These are phyloP conservation scores for Trichoderma semiorbis DNA, from an alignment of 2,329 filamentous ascomycete species.

Conservation along the genomic window DNA sequence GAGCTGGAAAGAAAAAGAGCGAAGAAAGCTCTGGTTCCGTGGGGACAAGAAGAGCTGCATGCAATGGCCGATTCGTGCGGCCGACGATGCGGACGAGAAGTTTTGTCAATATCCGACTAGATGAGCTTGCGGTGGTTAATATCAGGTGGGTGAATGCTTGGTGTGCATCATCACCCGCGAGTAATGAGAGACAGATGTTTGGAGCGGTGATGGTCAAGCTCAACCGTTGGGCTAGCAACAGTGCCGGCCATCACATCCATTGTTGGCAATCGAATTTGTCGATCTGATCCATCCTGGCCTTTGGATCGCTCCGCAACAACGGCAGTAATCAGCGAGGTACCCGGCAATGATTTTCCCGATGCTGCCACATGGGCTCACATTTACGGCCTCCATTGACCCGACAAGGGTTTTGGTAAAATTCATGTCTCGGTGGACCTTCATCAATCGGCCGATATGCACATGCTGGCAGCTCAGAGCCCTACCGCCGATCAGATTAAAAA, in stretches of 20 bases:
- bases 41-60: background rate
- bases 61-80: background rate
- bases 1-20: background rate
- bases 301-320: background rate
- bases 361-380: background rate
- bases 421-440: background rate
- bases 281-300: background rate
- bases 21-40: background rate
- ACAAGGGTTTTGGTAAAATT: background rate
- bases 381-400: background rate
- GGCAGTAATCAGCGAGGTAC: background rate
- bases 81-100: background rate
- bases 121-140: slow-evolving; percentile 1
- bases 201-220: background rate
- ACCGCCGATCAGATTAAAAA: background rate
- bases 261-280: background rate
- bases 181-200: background rate
- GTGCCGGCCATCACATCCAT: background rate
- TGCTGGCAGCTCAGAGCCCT: background rate
- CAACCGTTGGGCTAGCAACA: background rate
- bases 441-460: background rate
- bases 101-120: background rate
- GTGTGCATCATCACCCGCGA: background rate
- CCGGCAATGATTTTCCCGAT: background rate
- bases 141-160: background rate